Percentiles rank a stretch among this genome's conserved stretches.
These are phyloP conservation scores for Sclerotinia spermophila DNA, from an alignment of 2,329 filamentous ascomycete genomes.

Conservation along the genomic window DNA sequence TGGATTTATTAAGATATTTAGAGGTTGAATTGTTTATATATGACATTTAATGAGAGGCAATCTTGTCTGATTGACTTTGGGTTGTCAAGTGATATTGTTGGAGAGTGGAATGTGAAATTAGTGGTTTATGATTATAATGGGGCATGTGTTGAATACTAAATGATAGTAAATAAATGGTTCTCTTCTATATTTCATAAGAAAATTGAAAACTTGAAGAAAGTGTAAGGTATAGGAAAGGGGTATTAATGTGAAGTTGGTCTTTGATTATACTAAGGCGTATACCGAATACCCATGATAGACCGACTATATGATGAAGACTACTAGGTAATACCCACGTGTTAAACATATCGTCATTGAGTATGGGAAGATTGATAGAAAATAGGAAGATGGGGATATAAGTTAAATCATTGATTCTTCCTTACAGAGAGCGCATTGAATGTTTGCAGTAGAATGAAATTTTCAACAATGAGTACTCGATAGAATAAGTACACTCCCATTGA, in stretches of 20 bases:
- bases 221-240: background rate
- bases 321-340: background rate
- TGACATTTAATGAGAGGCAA: background rate
- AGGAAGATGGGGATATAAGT: too few species aligned
- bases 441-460: rapidly evolving
- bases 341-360: too few species aligned
- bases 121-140: too few species aligned
- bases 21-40: rapidly evolving
- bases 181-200: too few species aligned
- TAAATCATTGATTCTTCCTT: background rate
- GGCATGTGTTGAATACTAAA: background rate
- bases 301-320: background rate
- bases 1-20: rapidly evolving
- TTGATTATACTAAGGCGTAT: background rate
- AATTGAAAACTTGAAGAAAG: too few species aligned
- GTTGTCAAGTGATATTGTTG: background rate
- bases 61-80: background rate
- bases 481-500: too few species aligned
- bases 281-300: background rate
- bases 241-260: background rate
- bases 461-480: too few species aligned
- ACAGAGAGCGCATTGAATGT: background rate
- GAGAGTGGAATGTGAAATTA: background rate
- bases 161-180: too few species aligned
- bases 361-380: rapidly evolving